Percentiles rank a stretch among this genome's conserved stretches.
Evolutionary conservation across 331 rosid genomes (phyloP).

Genomic region (Telfairia occidentalis): DNA sequence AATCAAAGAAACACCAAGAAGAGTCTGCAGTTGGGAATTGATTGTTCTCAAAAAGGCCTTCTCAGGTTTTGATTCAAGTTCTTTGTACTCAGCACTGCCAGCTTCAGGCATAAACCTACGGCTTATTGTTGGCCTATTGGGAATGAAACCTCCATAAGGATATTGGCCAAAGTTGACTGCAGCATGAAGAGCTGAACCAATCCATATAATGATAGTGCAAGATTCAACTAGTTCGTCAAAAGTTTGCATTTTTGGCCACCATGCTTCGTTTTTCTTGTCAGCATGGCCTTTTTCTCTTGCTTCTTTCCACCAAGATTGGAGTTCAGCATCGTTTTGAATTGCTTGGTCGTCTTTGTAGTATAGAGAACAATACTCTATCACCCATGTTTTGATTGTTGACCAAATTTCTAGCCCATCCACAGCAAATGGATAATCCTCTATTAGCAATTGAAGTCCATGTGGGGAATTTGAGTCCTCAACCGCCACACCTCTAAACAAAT

Average conservation of each 20-base stretch:
- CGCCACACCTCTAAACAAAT: conserved; percentile 24
- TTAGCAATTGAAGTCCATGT: conserved; percentile 21
- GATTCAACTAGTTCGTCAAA: conserved; percentile 19
- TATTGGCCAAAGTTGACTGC: conserved; percentile 33
- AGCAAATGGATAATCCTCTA: conserved; percentile 33
- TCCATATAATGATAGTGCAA: conserved; percentile 28
- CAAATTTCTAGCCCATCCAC: conserved; percentile 36
- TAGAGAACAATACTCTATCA: conserved; percentile 20
- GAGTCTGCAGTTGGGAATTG: conserved; percentile 17
- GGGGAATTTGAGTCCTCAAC: conserved; percentile 20
- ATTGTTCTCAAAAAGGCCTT: conserved; percentile 25
- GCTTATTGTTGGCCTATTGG: conserved; percentile 26
- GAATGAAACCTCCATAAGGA: conserved; percentile 25
- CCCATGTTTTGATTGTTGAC: conserved; percentile 32
- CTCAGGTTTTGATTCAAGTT: conserved; percentile 16
- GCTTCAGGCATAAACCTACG: conserved; percentile 22
- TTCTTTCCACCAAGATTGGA: conserved; percentile 34
- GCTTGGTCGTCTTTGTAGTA: conserved; percentile 20
- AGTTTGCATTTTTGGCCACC: conserved; percentile 35
- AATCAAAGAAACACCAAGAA: conserved; percentile 23
- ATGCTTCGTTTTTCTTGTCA: conserved; percentile 25
- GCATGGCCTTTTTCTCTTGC: conserved; percentile 32
- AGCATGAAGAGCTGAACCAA: conserved; percentile 29
- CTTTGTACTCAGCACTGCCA: conserved; percentile 21
- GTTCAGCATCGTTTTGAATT: conserved; percentile 18